phyloP scores from a whole-genome alignment of 345 rosid species.

The Cardiospermum halicacabum region DNA sequence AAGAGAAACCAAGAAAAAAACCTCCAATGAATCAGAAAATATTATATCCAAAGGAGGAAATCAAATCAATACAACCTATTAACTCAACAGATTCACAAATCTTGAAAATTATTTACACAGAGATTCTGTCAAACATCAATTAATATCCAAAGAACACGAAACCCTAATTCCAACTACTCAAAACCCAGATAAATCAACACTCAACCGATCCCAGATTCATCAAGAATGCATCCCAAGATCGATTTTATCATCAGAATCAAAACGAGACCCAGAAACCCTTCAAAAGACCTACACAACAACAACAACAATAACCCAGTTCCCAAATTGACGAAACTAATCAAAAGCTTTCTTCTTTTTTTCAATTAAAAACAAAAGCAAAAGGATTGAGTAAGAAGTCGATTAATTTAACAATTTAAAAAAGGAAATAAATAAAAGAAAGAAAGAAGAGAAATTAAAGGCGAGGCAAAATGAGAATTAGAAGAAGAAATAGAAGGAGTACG shows the following conservation, averaged over 20 bases:
- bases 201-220: conserved; percentile 40
- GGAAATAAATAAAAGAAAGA: too few relatives aligned
- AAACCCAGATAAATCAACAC: conserved; percentile 8
- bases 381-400: background rate
- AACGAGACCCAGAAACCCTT: background rate
- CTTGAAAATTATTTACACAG: conserved; percentile 33
- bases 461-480: conserved; percentile 68
- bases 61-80: conserved; percentile 16
- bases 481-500: conserved; percentile 55
- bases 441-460: conserved; percentile 22
- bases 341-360: background rate
- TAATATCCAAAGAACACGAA: background rate
- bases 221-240: conserved; percentile 31
- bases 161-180: background rate
- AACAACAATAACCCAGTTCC: conserved; percentile 11
- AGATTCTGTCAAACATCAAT: conserved; percentile 1
- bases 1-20: conserved; percentile 22
- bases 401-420: background rate
- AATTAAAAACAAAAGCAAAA: background rate
- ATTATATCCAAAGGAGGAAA: conserved; percentile 32
- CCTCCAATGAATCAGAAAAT: conserved; percentile 43
- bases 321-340: conserved; percentile 17
- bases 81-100: conserved; percentile 17
- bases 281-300: background rate
- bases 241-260: conserved; percentile 25